These are phyloP conservation scores for Trametopsis cervina DNA, from an alignment of 768 basidiomycete species.

Conservation along the genomic window DNA sequence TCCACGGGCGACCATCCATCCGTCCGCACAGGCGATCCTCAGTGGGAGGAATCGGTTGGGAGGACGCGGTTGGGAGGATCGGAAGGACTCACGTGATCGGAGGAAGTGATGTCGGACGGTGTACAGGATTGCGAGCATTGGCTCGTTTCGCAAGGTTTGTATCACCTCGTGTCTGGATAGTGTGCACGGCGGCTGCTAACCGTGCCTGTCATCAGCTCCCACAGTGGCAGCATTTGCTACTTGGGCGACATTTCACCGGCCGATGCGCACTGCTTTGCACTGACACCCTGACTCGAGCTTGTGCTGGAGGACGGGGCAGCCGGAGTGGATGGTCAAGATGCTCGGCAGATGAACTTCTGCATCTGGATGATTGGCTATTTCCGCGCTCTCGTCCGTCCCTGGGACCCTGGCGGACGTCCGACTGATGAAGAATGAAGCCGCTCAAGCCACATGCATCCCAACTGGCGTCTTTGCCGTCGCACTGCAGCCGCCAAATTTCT, in stretches of 20 bases:
- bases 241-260: conserved; percentile 5
- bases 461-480: conserved; percentile 4
- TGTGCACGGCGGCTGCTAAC: neutral
- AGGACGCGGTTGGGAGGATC: no score
- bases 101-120: conserved; percentile 1
- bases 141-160: neutral
- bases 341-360: conserved; percentile 9
- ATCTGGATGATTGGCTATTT: conserved; percentile 12
- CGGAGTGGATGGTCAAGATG: conserved; percentile 4
- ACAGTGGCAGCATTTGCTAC: no score
- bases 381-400: conserved; percentile 10
- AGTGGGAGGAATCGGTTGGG: no score
- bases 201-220: conserved; percentile 11
- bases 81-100: no score
- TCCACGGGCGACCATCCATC: no score
- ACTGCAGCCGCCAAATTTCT: conserved; percentile 10
- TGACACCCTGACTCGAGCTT: conserved; percentile 9
- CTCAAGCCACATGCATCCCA: conserved; percentile 2
- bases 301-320: conserved; percentile 5
- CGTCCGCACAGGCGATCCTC: no score
- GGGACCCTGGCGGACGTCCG: conserved; percentile 6
- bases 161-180: conserved; percentile 6
- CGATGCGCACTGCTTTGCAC: conserved; percentile 11
- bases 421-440: conserved; percentile 6
- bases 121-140: conserved; percentile 3